phyloP scores from a whole-genome alignment of 495 filamentous ascomycete genomes.

The Penicillium canariense region DNA sequence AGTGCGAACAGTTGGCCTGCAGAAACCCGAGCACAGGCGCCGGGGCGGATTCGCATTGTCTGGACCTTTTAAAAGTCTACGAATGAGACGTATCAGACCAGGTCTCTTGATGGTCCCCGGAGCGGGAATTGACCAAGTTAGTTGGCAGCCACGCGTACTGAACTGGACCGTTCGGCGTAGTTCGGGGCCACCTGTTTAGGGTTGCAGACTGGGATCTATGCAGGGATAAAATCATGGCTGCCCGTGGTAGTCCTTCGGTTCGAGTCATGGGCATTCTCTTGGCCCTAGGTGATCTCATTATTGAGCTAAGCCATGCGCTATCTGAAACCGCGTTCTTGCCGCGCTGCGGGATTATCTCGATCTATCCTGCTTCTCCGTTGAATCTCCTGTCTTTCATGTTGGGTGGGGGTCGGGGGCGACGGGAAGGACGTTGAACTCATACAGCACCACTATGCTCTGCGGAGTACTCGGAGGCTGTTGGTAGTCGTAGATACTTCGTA shows the following conservation, averaged over 20 bases:
- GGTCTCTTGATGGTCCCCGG: not conserved
- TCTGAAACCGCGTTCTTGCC: not conserved
- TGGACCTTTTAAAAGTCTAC: not conserved
- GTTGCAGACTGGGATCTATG: conserved; percentile 1
- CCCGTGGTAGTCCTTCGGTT: not conserved
- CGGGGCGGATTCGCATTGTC: too few species aligned
- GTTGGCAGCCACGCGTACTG: not conserved
- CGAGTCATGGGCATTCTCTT: not conserved
- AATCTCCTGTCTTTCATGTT: not conserved
- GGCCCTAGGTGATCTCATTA: not conserved
- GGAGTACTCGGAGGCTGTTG: too few species aligned
- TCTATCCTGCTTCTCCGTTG: not conserved
- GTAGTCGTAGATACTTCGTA: too few species aligned
- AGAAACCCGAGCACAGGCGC: too few species aligned
- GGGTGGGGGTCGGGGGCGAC: not conserved
- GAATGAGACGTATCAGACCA: not conserved
- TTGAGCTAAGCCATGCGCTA: not conserved
- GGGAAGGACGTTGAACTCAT: not conserved
- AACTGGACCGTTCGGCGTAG: conserved; percentile 17
- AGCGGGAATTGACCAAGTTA: not conserved
- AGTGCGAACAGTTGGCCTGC: not conserved
- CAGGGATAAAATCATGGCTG: conserved; percentile 1
- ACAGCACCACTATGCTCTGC: not conserved
- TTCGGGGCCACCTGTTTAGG: conserved; percentile 10
- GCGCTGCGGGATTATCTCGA: not conserved